Conservation (phyloP, 2,329 filamentous ascomycete genomes). For the Alternaria ethzedia region DNA sequence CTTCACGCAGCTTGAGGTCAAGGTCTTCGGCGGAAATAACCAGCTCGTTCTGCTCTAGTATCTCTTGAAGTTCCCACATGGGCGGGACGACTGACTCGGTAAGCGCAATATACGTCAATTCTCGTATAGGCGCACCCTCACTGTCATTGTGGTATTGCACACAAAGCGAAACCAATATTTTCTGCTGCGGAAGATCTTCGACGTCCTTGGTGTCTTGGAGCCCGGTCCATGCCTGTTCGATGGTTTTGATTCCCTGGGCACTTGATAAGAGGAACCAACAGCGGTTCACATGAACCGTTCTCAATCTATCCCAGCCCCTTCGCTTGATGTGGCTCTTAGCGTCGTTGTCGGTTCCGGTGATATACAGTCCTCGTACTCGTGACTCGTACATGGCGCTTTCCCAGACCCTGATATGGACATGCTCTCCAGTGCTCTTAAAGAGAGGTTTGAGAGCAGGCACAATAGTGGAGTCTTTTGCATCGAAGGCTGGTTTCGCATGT, state of each 20-base stretch:
- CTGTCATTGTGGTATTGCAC: neutral
- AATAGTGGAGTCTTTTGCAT: neutral
- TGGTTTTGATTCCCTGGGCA: neutral
- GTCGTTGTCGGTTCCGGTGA: neutral
- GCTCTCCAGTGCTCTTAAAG: neutral
- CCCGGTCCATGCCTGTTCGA: neutral
- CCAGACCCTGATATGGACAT: neutral
- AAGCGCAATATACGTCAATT: neutral
- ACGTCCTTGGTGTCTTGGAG: neutral
- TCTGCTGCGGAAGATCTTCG: neutral
- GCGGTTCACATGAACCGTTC: neutral
- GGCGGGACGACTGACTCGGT: neutral
- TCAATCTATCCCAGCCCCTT: too few species aligned
- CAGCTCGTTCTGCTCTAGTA: neutral
- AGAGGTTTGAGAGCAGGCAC: neutral
- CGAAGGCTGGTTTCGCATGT: neutral
- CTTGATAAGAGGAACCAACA: neutral
- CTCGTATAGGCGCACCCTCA: neutral
- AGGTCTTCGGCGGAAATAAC: neutral
- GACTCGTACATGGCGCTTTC: neutral
- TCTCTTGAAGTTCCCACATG: fast-evolving
- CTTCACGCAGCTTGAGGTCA: neutral
- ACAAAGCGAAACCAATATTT: neutral
- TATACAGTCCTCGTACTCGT: slow-evolving; percentile 3
- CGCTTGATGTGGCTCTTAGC: too few species aligned